These are phyloP conservation scores for Ophiocordyceps camponoti-saundersi DNA, from an alignment of 2,329 filamentous ascomycete species.

Conservation along the genomic window DNA sequence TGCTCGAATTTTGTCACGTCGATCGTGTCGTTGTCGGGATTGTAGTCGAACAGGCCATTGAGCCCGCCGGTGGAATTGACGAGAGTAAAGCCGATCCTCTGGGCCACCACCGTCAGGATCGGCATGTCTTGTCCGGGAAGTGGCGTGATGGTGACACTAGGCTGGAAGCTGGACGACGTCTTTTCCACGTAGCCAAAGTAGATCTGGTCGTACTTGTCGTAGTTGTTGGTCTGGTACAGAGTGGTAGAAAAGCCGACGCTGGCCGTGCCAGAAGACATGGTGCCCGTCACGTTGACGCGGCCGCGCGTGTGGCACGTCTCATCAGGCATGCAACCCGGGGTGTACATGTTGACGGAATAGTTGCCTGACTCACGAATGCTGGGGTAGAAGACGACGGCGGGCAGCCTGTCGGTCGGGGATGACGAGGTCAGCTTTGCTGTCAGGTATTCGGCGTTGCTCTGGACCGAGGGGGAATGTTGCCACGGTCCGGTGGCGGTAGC, in stretches of 20 bases:
- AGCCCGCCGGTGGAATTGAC: slow-evolving; percentile 61
- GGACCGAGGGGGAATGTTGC: slow-evolving; percentile 46
- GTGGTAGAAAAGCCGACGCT: slow-evolving; percentile 36
- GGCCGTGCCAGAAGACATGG: slow-evolving; percentile 37
- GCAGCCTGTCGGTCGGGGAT: slow-evolving; percentile 35
- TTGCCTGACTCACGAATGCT: slow-evolving; percentile 80
- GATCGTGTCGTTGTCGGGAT: slow-evolving; percentile 38
- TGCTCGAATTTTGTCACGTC: slow-evolving; percentile 45
- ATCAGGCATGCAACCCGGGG: slow-evolving; percentile 76
- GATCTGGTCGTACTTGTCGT: slow-evolving; percentile 90
- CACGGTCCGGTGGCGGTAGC: slow-evolving; percentile 61
- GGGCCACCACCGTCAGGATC: slow-evolving; percentile 69
- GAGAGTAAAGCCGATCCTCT: slow-evolving; percentile 63
- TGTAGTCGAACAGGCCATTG: slow-evolving; percentile 82
- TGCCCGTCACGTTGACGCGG: slow-evolving; percentile 63
- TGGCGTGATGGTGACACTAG: slow-evolving; percentile 63
- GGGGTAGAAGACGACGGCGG: slow-evolving; percentile 62
- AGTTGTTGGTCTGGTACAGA: slow-evolving; percentile 83
- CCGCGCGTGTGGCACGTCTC: slow-evolving; percentile 61
- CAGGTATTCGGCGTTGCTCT: slow-evolving; percentile 63
- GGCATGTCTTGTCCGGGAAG: slow-evolving; percentile 42
- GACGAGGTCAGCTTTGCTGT: slow-evolving; percentile 39
- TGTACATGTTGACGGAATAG: slow-evolving; percentile 83
- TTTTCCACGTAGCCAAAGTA: slow-evolving; percentile 76
- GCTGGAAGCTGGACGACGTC: slow-evolving; percentile 54